These are phyloP conservation scores for Boletus sp. DNA, from an alignment of 768 basidiomycete genomes.

Conservation along the genomic window DNA sequence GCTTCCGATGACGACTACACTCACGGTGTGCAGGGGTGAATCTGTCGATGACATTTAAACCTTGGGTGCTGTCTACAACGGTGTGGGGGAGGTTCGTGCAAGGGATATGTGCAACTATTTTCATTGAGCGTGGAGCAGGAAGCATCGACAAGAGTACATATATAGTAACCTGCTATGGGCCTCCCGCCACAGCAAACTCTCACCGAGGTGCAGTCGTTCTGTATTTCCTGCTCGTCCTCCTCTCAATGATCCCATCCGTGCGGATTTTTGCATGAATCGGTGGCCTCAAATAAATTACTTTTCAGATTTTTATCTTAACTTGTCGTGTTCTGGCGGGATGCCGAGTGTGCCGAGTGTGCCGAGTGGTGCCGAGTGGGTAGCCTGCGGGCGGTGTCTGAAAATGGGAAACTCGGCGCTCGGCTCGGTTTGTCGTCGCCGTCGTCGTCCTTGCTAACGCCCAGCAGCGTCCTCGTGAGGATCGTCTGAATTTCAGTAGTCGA, in stretches of 20 bases:
- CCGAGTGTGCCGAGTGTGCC: constrained; percentile 23
- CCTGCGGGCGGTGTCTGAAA: constrained; percentile 33
- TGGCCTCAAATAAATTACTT: no score
- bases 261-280: no score
- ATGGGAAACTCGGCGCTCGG: constrained; percentile 6
- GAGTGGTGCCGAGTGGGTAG: constrained; percentile 9
- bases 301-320: neutral
- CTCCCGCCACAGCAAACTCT: no score
- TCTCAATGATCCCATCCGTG: no score
- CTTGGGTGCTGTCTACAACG: neutral
- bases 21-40: constrained; percentile 52
- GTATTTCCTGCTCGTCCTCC: no score
- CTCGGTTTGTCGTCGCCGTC: constrained; percentile 5
- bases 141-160: neutral
- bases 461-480: neutral
- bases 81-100: neutral
- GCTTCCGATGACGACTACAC: neutral
- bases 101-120: neutral
- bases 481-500: neutral
- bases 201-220: no score
- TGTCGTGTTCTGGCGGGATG: neutral
- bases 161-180: neutral
- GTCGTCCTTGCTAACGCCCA: constrained; percentile 18
- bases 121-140: neutral
- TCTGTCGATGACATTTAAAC: constrained; percentile 35